Percentiles rank a stretch among this genome's conserved stretches.
Conservation (phyloP, 768 basidiomycete species). For the Daedaleopsis nitida region DNA sequence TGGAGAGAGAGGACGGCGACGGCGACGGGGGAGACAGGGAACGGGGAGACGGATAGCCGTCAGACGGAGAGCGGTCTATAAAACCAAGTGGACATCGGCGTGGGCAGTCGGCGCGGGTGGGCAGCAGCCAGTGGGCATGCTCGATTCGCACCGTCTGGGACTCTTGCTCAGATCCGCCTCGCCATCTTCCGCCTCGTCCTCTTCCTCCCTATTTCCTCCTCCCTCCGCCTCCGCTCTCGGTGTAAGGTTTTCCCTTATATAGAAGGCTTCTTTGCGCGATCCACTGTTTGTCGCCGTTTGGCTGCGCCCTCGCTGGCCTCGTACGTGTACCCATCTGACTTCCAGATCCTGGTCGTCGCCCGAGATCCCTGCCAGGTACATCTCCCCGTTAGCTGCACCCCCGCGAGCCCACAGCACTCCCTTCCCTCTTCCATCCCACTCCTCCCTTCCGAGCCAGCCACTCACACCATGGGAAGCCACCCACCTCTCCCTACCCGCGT, state of each 20-base stretch:
- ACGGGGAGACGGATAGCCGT: constrained; percentile 1
- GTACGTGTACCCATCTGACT: not conserved
- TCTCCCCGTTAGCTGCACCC: not conserved
- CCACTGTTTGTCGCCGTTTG: not conserved
- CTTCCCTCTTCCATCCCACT: no score
- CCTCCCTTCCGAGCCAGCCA: no score
- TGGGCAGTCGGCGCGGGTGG: no score
- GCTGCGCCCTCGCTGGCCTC: not conserved
- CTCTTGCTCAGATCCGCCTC: constrained; percentile 9
- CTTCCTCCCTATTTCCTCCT: constrained; percentile 2
- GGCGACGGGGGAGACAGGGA: constrained; percentile 6
- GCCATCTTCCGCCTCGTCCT: not conserved
- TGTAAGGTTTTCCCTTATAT: not conserved
- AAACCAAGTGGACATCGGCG: constrained; percentile 1
- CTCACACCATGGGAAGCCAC: no score
- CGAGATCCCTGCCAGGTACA: not conserved
- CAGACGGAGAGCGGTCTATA: constrained; percentile 9
- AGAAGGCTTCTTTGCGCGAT: constrained; percentile 11
- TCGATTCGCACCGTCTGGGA: not conserved
- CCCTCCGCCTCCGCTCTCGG: not conserved
- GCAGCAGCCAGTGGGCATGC: not conserved
- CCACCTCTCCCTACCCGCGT: not conserved
- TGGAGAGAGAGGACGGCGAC: constrained; percentile 2
- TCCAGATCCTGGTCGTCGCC: not conserved
- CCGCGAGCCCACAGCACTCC: no score